Conservation (phyloP, 768 basidiomycete genomes). For the Amanita subjunquillea region DNA sequence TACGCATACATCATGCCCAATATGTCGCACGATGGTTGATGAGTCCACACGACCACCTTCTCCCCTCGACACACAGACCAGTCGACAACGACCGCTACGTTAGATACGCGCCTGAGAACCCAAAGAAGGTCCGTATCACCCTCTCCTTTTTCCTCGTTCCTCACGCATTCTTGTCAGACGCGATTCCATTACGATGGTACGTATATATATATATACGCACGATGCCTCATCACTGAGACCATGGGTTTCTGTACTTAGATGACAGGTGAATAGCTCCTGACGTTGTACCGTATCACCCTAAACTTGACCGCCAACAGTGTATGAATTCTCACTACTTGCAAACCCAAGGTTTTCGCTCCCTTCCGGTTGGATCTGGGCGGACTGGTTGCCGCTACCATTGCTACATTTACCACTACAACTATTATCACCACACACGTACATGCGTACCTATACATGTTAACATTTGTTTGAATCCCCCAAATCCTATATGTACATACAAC, state of each 20-base stretch:
- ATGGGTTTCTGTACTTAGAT: too few relatives aligned
- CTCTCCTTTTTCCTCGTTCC: neutral
- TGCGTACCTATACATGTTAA: too few relatives aligned
- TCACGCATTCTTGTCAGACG: constrained; percentile 33
- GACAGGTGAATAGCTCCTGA: too few relatives aligned
- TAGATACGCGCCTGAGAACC: constrained; percentile 66
- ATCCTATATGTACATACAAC: neutral
- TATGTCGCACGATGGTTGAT: neutral
- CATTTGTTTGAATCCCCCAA: too few relatives aligned
- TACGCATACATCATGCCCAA: constrained; percentile 19
- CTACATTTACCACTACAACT: too few relatives aligned
- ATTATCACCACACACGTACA: too few relatives aligned
- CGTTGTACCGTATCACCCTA: neutral
- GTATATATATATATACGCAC: constrained; percentile 7
- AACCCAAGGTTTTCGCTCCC: neutral
- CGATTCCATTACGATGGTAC: constrained; percentile 76
- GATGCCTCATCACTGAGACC: neutral
- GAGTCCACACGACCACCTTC: constrained; percentile 4
- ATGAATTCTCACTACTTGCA: neutral
- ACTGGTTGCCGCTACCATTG: too few relatives aligned
- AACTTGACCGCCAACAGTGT: neutral
- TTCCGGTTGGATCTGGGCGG: too few relatives aligned
- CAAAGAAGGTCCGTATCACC: constrained; percentile 59
- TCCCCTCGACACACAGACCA: constrained; percentile 34
- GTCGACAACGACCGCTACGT: constrained; percentile 82